Evolutionary conservation across 192 early-diverging fungal genomes (phyloP).

Genomic region (Entomortierella beljakovae): DNA sequence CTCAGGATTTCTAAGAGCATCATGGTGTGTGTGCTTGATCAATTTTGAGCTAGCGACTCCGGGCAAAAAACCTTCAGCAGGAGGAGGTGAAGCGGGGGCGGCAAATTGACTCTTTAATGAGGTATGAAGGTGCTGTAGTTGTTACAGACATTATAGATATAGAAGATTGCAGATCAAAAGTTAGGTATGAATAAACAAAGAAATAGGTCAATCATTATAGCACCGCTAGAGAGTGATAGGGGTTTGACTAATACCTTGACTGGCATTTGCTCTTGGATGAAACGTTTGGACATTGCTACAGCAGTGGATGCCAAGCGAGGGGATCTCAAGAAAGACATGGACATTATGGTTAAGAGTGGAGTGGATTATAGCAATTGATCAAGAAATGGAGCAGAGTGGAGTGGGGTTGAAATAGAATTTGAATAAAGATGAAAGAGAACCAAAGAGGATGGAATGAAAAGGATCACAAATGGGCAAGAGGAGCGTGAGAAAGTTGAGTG

Average conservation of each 20-base stretch:
- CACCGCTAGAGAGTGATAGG: no score
- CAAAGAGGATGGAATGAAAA: background rate
- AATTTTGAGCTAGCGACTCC: constrained; percentile 86
- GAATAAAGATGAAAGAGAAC: background rate
- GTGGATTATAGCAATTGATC: background rate
- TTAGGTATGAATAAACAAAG: no score
- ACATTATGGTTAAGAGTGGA: constrained; percentile 37
- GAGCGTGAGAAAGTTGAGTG: constrained; percentile 2
- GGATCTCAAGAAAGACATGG: constrained; percentile 13
- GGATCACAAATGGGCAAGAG: background rate
- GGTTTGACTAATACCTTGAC: constrained; percentile 41
- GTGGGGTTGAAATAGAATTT: background rate
- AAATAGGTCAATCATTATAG: no score
- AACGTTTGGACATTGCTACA: constrained; percentile 15
- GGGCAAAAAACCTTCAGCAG: constrained; percentile 85
- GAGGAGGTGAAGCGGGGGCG: constrained; percentile 57
- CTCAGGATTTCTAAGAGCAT: constrained; percentile 77
- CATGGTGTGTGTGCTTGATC: constrained; percentile 78
- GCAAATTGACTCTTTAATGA: constrained; percentile 34
- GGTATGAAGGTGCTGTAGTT: constrained; percentile 47
- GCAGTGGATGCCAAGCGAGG: constrained; percentile 29
- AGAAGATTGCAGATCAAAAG: no score
- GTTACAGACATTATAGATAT: background rate
- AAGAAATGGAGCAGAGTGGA: background rate
- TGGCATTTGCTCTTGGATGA: constrained; percentile 26